Base-by-base conservation (phyloP, 2,329 filamentous ascomycete genomes). In the Thielaviopsis euricoi region DNA sequence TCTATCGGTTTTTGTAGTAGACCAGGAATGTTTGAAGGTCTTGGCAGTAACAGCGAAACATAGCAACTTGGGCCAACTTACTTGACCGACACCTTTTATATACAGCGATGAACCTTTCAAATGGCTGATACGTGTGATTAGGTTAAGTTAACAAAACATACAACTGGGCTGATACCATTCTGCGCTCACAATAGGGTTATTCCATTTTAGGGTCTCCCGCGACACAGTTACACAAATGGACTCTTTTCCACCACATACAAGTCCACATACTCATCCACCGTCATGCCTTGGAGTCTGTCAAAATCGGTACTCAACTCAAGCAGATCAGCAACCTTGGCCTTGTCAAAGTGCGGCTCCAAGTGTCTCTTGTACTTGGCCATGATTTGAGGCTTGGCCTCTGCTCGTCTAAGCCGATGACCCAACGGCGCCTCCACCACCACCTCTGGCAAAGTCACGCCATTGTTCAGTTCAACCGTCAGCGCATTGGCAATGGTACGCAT, bases 401-500 rank as follows among this genome's bases (percentile, higher is more conserved):
- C 90, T 66, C 91, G 83, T 64, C 93, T 80, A 68, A 93, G 78
- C 64, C 86, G 85, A 77, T 98, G 93, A 66, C 93, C 93, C 48
- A 98, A 82, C 59, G 93, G 93, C 60, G 93, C 91, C 77, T 96
- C 90, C 57, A 98, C 87, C 53, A 87, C 86, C 61, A 94, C 83
- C 75, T 98, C 93, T 22, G 91, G 85, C 40, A 97, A 78, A 10
- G 93, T 79, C 52, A 89, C 95, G 66, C 93, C 93, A 69, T 97
- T 91, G 71, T 95, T 93, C 65, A 98, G 79, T 67, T 86, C 91
- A 60, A 98, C 90, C 29, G 90, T 96, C 64, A 98, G 78, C 9
- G 90, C 93, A 75, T 98, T 98, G 71, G 89, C 89, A 73, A 98
- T 98, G 72, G 89, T 96, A 66, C 93, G 88, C 76, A 94, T 87